These are phyloP conservation scores for Sugiyamaella sp. DNA, from an alignment of 1,139 yeast species.

Conservation along the genomic window DNA sequence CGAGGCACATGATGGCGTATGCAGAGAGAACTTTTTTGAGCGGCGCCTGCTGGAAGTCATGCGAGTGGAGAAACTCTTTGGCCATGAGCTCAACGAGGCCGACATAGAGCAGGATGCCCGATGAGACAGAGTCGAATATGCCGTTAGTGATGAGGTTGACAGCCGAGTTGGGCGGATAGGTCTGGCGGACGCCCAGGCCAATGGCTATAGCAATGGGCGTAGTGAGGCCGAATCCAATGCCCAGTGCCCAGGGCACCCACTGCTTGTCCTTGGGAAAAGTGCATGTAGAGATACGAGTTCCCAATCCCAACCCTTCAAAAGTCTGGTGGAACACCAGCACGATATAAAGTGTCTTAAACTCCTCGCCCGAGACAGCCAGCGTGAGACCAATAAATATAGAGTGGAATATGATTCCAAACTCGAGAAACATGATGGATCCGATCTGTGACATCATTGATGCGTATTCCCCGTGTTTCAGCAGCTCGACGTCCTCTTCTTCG, in stretches of 20 bases:
- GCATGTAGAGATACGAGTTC: constrained; percentile 78
- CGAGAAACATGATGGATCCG: constrained; percentile 63
- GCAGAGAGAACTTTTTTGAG: constrained; percentile 45
- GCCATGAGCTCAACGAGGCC: constrained; percentile 89
- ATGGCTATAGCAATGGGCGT: constrained; percentile 86
- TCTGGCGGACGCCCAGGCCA: constrained; percentile 77
- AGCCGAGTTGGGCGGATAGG: constrained; percentile 61
- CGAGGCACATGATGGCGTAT: constrained; percentile 53
- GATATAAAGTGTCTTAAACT: constrained; percentile 72
- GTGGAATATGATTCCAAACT: constrained; percentile 81
- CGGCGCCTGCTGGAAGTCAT: constrained; percentile 36
- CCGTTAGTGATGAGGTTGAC: constrained; percentile 74
- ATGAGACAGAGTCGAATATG: constrained; percentile 76
- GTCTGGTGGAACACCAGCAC: constrained; percentile 89
- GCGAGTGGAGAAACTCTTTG: constrained; percentile 71
- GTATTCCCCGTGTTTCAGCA: constrained; percentile 1
- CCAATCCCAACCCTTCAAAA: constrained; percentile 92
- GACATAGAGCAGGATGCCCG: constrained; percentile 84
- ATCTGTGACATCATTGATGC: constrained; percentile 41
- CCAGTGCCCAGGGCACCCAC: constrained; percentile 62
- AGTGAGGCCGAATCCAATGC: constrained; percentile 64
- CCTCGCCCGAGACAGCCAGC: constrained; percentile 72
- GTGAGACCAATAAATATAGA: constrained; percentile 79
- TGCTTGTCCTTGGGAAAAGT: constrained; percentile 59
- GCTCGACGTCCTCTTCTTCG: constrained; percentile 1